Evolutionary conservation across 352 stramenopile species (phyloP).

Genomic region (Elongisporangium prolatum): DNA sequence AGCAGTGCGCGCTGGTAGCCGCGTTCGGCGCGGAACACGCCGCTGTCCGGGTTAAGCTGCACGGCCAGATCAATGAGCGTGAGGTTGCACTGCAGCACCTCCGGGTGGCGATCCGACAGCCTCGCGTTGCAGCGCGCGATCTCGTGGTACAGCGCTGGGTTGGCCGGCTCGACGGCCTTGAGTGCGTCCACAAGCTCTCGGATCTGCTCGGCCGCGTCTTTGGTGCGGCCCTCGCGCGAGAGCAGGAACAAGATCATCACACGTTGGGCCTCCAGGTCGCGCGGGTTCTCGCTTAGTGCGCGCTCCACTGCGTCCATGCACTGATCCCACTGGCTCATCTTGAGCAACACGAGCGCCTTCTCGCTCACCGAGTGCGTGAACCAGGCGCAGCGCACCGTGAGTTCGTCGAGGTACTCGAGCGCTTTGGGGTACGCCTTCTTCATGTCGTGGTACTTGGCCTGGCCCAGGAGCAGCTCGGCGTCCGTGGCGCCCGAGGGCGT

Average conservation of each 20-base stretch:
- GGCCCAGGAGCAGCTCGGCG: conserved; percentile 60
- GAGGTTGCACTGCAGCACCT: conserved; percentile 72
- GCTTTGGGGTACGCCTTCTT: conserved; percentile 64
- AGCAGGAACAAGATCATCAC: conserved; percentile 64
- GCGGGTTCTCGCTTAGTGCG: conserved; percentile 53
- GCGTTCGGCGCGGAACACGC: conserved; percentile 62
- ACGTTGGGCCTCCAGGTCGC: conserved; percentile 68
- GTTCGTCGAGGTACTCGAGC: conserved; percentile 67
- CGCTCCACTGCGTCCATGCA: conserved; percentile 76
- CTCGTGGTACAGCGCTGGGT: conserved; percentile 62
- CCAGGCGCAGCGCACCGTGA: conserved; percentile 77
- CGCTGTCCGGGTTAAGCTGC: conserved; percentile 51
- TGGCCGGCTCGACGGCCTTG: conserved; percentile 63
- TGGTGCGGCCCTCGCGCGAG: conserved; percentile 49
- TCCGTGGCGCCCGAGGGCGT: conserved; percentile 33
- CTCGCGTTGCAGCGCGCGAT: conserved; percentile 56
- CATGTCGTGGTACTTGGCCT: conserved; percentile 68
- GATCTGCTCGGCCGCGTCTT: conserved; percentile 51
- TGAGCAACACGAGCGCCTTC: conserved; percentile 76
- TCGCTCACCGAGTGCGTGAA: conserved; percentile 81
- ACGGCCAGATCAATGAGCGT: conserved; percentile 66
- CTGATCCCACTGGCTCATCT: conserved; percentile 85
- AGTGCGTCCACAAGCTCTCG: conserved; percentile 64
- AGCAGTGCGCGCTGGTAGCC: conserved; percentile 76
- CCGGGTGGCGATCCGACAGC: conserved; percentile 54